phyloP scores from a whole-genome alignment of 805 yeast genomes.

The Wickerhamiella sergipiensis region DNA sequence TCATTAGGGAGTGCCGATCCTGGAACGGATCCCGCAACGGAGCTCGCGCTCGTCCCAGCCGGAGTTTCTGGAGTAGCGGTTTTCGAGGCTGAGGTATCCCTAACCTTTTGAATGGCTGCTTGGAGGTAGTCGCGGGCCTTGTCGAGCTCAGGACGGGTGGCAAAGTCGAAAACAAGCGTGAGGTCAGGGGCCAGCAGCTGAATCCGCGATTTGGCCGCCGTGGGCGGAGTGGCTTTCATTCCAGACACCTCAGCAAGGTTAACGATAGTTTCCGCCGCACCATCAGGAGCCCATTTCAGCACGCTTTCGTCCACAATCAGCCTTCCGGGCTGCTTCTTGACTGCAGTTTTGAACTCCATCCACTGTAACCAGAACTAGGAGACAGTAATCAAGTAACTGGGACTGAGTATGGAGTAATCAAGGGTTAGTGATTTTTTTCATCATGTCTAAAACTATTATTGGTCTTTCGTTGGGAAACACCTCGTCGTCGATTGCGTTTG shows the following conservation, averaged over 20 bases:
- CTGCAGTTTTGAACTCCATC: slow-evolving; percentile 9
- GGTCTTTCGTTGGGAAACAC: slow-evolving; percentile 97
- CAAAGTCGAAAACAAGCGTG: slow-evolving; percentile 43
- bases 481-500: slow-evolving; percentile 78
- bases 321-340: slow-evolving; percentile 16
- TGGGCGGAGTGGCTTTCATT: slow-evolving; percentile 25
- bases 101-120: slow-evolving; percentile 19
- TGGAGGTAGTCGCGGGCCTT: slow-evolving; percentile 20
- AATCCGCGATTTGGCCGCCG: slow-evolving; percentile 20
- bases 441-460: slow-evolving; percentile 41
- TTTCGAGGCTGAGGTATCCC: slow-evolving; percentile 54
- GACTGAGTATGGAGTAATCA: too few species aligned
- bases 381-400: too few species aligned
- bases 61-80: slow-evolving; percentile 23
- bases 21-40: background rate
- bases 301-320: slow-evolving; percentile 5
- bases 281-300: slow-evolving; percentile 11
- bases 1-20: too few species aligned
- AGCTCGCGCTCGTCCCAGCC: slow-evolving; percentile 1
- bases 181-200: slow-evolving; percentile 13
- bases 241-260: slow-evolving; percentile 13
- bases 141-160: slow-evolving; percentile 63
- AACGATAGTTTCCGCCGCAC: slow-evolving; percentile 5
- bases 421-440: background rate
- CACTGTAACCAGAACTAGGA: too few species aligned